phyloP scores from a whole-genome alignment of 768 basidiomycete genomes.

The Tulasnella sp. region DNA sequence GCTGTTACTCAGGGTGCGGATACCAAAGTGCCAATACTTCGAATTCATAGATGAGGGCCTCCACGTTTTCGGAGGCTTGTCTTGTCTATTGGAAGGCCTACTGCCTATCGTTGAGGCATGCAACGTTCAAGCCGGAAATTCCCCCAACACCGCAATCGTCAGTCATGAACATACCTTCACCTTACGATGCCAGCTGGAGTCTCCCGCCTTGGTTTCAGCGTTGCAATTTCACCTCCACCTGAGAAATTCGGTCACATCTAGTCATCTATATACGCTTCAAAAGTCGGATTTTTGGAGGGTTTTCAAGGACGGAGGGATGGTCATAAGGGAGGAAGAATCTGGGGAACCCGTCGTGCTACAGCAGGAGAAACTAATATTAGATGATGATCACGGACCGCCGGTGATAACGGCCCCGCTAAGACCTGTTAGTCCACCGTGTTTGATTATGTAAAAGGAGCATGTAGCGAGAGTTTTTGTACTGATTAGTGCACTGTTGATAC shows the following conservation, averaged over 20 bases:
- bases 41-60: not conserved
- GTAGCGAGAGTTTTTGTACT: no score
- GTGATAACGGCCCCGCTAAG: no score
- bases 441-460: no score
- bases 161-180: not conserved
- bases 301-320: not conserved
- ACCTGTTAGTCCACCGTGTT: no score
- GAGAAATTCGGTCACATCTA: not conserved
- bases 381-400: no score
- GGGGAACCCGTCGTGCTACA: no score
- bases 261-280: not conserved
- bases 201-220: not conserved
- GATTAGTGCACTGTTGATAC: no score
- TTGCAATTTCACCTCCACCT: not conserved
- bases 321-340: not conserved
- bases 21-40: not conserved
- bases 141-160: not conserved
- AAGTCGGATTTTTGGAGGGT: not conserved
- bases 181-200: not conserved
- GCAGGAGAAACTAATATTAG: no score
- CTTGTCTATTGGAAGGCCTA: not conserved
- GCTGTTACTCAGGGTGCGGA: not conserved
- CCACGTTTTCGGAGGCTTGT: not conserved
- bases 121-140: not conserved
- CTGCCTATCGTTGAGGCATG: not conserved